Conservation (phyloP, 768 basidiomycete genomes). For the Lentinula sp. region DNA sequence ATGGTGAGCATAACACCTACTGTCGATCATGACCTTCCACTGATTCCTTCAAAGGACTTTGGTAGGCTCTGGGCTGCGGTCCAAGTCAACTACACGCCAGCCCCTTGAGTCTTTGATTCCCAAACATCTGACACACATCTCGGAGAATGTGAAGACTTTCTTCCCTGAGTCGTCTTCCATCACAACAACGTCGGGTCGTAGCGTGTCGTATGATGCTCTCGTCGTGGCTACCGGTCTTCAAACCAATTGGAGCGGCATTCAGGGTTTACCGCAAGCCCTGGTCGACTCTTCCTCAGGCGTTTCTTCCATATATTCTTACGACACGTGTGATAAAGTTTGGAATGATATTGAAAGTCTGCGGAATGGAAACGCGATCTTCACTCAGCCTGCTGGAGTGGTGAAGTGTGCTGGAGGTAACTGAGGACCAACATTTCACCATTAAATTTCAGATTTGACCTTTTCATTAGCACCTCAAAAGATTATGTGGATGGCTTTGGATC, state of each 20-base stretch:
- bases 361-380: constrained; percentile 85
- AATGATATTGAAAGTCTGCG: constrained; percentile 70
- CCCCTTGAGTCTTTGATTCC: constrained; percentile 72
- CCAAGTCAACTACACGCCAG: constrained; percentile 63
- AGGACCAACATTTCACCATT: no score
- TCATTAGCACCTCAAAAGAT: constrained; percentile 77
- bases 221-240: constrained; percentile 89
- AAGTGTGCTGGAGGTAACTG: constrained; percentile 85
- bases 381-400: constrained; percentile 86
- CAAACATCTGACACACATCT: constrained; percentile 60
- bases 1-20: constrained; percentile 49
- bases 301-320: constrained; percentile 88
- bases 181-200: constrained; percentile 63
- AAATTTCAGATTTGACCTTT: background rate
- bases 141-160: constrained; percentile 69
- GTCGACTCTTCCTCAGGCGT: constrained; percentile 75
- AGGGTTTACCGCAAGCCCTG: constrained; percentile 71
- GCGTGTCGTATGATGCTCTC: constrained; percentile 75
- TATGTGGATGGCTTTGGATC: constrained; percentile 97
- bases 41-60: constrained; percentile 61
- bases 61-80: constrained; percentile 80
- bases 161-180: constrained; percentile 70
- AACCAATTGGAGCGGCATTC: constrained; percentile 74
- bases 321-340: constrained; percentile 89
- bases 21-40: background rate